phyloP scores from a whole-genome alignment of 352 stramenopile genomes.

The Phytophthora boehmeriae region DNA sequence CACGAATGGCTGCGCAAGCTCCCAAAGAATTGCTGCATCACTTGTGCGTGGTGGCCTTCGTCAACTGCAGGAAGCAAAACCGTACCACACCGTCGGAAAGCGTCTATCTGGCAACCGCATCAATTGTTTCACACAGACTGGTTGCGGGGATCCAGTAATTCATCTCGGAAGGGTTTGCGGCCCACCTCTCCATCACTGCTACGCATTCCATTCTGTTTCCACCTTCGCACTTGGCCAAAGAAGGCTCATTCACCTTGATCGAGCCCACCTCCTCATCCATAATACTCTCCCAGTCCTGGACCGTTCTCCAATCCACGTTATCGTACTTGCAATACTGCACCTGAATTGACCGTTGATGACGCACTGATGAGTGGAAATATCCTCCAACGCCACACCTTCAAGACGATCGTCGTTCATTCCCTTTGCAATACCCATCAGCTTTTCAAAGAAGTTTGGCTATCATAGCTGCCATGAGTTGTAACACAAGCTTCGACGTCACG shows the following conservation, averaged over 20 bases:
- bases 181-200: too few species aligned
- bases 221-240: too few species aligned
- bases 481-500: constrained; percentile 1
- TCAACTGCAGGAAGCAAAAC: constrained; percentile 33
- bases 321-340: constrained; percentile 5
- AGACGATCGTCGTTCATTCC: constrained; percentile 22
- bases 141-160: too few species aligned
- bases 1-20: constrained; percentile 26
- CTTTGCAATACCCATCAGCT: neutral
- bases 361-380: constrained; percentile 17
- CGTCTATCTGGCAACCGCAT: constrained; percentile 20
- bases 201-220: too few species aligned
- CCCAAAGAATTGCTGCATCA: constrained; percentile 17
- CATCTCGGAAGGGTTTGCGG: too few species aligned
- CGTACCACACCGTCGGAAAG: constrained; percentile 3
- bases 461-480: neutral
- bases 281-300: too few species aligned
- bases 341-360: constrained; percentile 1
- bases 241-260: too few species aligned
- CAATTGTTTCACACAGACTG: constrained; percentile 18
- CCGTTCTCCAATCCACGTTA: constrained; percentile 3
- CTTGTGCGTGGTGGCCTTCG: constrained; percentile 19
- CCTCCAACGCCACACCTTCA: constrained; percentile 18
- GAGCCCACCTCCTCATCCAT: too few species aligned
- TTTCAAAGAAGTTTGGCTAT: constrained; percentile 6